A percentile compares a stretch with the other conserved stretches of the same genome.
These are phyloP conservation scores for Aureobasidium zeae DNA, from an alignment of 2,329 filamentous ascomycete species.

Conservation along the genomic window DNA sequence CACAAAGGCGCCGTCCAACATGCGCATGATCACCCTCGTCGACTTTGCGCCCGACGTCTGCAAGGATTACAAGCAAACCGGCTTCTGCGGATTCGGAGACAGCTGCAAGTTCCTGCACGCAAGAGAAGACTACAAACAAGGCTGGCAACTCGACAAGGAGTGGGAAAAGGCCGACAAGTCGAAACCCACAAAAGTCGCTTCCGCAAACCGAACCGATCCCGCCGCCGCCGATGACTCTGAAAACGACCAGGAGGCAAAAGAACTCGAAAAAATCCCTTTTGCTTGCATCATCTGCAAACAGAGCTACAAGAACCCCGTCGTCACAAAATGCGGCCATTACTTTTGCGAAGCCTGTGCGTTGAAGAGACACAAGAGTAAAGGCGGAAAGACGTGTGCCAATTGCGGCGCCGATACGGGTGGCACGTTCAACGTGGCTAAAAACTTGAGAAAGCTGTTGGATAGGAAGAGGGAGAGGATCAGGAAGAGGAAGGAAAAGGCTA, in stretches of 20 bases:
- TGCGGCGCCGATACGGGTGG: slow-evolving; percentile 80
- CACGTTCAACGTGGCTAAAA: slow-evolving; percentile 82
- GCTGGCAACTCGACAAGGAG: slow-evolving; percentile 89
- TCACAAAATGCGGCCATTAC: slow-evolving; percentile 90
- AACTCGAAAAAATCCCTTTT: slow-evolving; percentile 79
- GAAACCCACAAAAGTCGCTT: slow-evolving; percentile 45
- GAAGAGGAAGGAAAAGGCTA: slow-evolving; percentile 17
- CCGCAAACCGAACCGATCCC: slow-evolving; percentile 42
- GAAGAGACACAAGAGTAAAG: slow-evolving; percentile 72
- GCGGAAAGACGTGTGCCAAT: slow-evolving; percentile 68
- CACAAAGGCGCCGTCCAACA: slow-evolving; percentile 78
- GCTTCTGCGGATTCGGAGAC: slow-evolving; percentile 60
- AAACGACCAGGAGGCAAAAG: slow-evolving; percentile 53
- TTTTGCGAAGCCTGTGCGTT: slow-evolving; percentile 90
- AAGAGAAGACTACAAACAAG: slow-evolving; percentile 72
- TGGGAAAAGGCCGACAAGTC: slow-evolving; percentile 75
- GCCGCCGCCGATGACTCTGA: slow-evolving; percentile 43
- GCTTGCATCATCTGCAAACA: slow-evolving; percentile 79
- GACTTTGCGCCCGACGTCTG: slow-evolving; percentile 91
- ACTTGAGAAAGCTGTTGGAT: slow-evolving; percentile 69
- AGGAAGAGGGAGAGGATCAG: slow-evolving; percentile 51
- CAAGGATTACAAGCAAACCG: slow-evolving; percentile 84
- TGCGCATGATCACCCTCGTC: slow-evolving; percentile 79
- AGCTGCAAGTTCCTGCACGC: slow-evolving; percentile 74
- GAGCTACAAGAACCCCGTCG: slow-evolving; percentile 67